These are phyloP conservation scores for Dispira simplex DNA, from an alignment of 192 early-diverging fungal genomes.

Conservation along the genomic window DNA sequence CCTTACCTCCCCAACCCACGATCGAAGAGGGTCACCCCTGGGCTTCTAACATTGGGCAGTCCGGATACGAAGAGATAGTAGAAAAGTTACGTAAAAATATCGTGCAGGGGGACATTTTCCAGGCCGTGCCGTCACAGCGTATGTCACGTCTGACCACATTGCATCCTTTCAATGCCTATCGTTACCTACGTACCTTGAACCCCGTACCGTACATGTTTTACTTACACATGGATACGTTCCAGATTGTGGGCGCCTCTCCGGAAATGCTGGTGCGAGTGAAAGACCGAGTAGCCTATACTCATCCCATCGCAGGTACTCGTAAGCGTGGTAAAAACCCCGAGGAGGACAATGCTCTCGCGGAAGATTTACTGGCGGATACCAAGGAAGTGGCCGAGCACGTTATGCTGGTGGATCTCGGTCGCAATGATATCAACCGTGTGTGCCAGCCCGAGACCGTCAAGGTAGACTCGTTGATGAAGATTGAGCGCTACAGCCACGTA, in stretches of 20 bases:
- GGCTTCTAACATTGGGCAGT: slow-evolving; percentile 81
- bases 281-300: slow-evolving; percentile 64
- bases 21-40: slow-evolving; percentile 46
- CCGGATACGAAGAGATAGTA: slow-evolving; percentile 84
- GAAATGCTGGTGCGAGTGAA: slow-evolving; percentile 95
- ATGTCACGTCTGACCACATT: slow-evolving; percentile 71
- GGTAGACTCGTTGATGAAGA: slow-evolving; percentile 93
- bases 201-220: slow-evolving; percentile 99
- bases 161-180: slow-evolving; percentile 98
- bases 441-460: slow-evolving; percentile 85
- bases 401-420: slow-evolving; percentile 97
- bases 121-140: slow-evolving; percentile 91
- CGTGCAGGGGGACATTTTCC: slow-evolving; percentile 91
- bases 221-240: slow-evolving; percentile 83
- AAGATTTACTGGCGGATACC: slow-evolving; percentile 75
- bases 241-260: slow-evolving; percentile 93
- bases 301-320: slow-evolving; percentile 97
- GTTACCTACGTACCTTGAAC: slow-evolving; percentile 85
- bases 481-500: slow-evolving; percentile 94
- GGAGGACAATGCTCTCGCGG: slow-evolving; percentile 81
- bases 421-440: slow-evolving; percentile 96
- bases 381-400: slow-evolving; percentile 98
- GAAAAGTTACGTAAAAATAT: slow-evolving; percentile 78
- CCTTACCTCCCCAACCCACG: slow-evolving; percentile 64
- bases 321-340: slow-evolving; percentile 70